A percentile compares a stretch with the other conserved stretches of the same genome.
Evolutionary conservation across 192 early-diverging fungal species (phyloP).

Genomic region (Linnemannia zychae): DNA sequence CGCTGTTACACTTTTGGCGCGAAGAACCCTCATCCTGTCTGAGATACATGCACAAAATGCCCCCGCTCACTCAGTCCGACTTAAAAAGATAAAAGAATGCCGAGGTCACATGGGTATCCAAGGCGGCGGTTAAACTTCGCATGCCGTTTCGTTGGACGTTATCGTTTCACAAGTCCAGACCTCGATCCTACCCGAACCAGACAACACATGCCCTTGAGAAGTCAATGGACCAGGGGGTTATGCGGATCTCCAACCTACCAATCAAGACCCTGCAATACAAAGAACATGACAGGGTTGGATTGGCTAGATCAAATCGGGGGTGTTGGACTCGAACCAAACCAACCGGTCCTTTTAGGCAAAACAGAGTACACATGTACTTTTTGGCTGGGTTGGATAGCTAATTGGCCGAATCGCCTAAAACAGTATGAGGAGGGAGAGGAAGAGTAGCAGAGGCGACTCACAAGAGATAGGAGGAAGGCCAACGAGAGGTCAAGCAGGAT

Average conservation of each 20-base stretch:
- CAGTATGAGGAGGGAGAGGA: not conserved
- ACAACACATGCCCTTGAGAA: not conserved
- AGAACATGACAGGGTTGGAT: not conserved
- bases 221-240: not conserved
- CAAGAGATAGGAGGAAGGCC: not conserved
- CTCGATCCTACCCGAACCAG: not conserved
- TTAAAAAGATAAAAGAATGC: no score
- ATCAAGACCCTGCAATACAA: not conserved
- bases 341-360: not conserved
- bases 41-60: no score
- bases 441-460: not conserved
- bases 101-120: no score
- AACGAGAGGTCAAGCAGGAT: slow-evolving; percentile 1
- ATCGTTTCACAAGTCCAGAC: not conserved
- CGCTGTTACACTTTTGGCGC: no score
- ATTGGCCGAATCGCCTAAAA: not conserved
- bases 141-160: no score
- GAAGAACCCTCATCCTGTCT: no score
- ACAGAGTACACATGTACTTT: not conserved
- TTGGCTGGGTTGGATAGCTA: not conserved
- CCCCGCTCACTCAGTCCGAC: no score
- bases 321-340: not conserved
- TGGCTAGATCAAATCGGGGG: not conserved
- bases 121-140: no score
- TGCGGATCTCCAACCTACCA: not conserved